Conservation (phyloP, 768 basidiomycete genomes). For the Lanmaoa rubissima region DNA sequence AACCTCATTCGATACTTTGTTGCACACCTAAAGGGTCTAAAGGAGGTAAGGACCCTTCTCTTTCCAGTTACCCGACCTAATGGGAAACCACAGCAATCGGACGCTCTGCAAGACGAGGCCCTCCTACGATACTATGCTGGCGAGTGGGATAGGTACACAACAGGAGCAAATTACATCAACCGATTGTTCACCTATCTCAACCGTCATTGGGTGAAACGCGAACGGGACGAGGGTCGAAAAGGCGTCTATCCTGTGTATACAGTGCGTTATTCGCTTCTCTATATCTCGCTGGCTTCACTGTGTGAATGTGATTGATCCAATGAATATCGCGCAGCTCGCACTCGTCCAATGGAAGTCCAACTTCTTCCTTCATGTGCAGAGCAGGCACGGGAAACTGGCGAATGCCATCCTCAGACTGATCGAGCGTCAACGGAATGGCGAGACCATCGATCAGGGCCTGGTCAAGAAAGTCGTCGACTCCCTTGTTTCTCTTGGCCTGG, state of each 20-base stretch:
- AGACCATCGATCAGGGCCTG: slow-evolving; percentile 87
- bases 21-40: slow-evolving; percentile 66
- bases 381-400: slow-evolving; percentile 77
- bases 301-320: slow-evolving; percentile 1
- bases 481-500: slow-evolving; percentile 91
- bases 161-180: slow-evolving; percentile 95
- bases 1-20: slow-evolving; percentile 91
- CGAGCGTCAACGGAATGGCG: slow-evolving; percentile 92
- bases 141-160: slow-evolving; percentile 97
- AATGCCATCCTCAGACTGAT: slow-evolving; percentile 86
- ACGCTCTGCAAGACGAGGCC: slow-evolving; percentile 79
- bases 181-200: slow-evolving; percentile 97
- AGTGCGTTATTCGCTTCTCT: slow-evolving; percentile 43
- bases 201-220: slow-evolving; percentile 98
- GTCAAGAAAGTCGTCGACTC: slow-evolving; percentile 95
- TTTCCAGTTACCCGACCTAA: slow-evolving; percentile 14
- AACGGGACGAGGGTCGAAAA: slow-evolving; percentile 95
- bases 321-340: slow-evolving; percentile 57
- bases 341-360: slow-evolving; percentile 95
- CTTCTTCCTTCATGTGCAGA: slow-evolving; percentile 87
- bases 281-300: not conserved
- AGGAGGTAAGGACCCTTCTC: slow-evolving; percentile 50
- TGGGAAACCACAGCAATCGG: slow-evolving; percentile 56
- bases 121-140: slow-evolving; percentile 86
- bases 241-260: slow-evolving; percentile 96